Percentiles rank a stretch among this genome's conserved stretches.
These are phyloP conservation scores for Xerocomus spinulosus DNA, from an alignment of 768 basidiomycete species.

Conservation along the genomic window DNA sequence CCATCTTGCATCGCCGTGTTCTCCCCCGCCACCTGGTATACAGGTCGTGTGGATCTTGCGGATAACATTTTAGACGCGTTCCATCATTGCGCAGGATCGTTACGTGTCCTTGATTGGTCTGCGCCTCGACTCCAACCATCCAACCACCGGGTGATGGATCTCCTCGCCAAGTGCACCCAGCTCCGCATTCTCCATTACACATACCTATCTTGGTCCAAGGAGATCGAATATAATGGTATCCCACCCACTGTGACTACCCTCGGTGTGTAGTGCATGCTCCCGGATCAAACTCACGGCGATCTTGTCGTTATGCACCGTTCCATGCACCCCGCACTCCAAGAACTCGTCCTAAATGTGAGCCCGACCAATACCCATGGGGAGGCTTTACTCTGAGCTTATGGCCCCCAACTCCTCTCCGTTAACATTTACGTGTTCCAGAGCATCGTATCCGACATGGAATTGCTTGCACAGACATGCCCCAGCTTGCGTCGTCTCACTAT, in stretches of 20 bases:
- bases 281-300: too few species aligned
- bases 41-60: background rate
- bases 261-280: too few species aligned
- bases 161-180: conserved; percentile 12
- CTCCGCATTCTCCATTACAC: conserved; percentile 15
- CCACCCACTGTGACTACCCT: conserved; percentile 15
- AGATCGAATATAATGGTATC: background rate
- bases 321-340: conserved; percentile 9
- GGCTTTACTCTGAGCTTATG: conserved; percentile 9
- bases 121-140: background rate
- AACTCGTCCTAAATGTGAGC: conserved; percentile 13
- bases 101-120: conserved; percentile 22
- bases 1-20: conserved; percentile 21
- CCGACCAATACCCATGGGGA: conserved; percentile 1
- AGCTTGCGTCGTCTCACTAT: conserved; percentile 18
- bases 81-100: conserved; percentile 6
- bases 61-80: conserved; percentile 13
- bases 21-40: background rate
- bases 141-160: background rate
- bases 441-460: background rate
- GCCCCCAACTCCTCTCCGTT: conserved; percentile 15
- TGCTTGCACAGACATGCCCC: conserved; percentile 14
- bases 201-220: conserved; percentile 8
- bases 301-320: background rate
- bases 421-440: conserved; percentile 24